These are phyloP conservation scores for Albophoma yamanashiensis DNA, from an alignment of 2,329 filamentous ascomycete genomes.

Conservation along the genomic window DNA sequence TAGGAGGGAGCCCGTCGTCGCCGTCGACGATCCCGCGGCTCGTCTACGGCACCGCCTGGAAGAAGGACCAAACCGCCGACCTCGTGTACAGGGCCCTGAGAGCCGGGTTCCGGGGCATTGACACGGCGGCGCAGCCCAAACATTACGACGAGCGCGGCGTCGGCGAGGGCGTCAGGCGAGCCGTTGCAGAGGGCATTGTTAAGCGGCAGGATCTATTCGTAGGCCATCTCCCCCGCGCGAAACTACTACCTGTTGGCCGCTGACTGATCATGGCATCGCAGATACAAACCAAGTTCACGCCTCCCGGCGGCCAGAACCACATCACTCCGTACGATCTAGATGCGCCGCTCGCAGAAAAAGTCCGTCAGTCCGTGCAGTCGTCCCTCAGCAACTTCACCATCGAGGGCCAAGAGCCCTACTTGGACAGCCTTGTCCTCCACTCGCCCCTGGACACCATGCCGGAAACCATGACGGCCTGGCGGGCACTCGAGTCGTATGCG, in stretches of 20 bases:
- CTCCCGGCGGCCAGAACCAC: conserved; percentile 49
- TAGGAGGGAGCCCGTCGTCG: conserved; percentile 16
- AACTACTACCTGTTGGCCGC: background rate
- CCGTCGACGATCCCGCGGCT: conserved; percentile 37
- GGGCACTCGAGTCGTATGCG: conserved; percentile 53
- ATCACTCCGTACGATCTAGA: conserved; percentile 50
- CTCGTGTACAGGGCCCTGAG: conserved; percentile 59
- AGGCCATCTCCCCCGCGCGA: conserved; percentile 12
- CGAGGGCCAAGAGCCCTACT: conserved; percentile 28
- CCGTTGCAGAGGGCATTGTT: conserved; percentile 48
- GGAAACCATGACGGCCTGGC: conserved; percentile 55
- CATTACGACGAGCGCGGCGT: conserved; percentile 69
- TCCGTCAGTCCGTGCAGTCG: conserved; percentile 54
- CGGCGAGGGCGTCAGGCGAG: conserved; percentile 53
- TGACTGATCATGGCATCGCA: conserved; percentile 14
- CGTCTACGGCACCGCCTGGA: conserved; percentile 82
- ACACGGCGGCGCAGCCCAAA: conserved; percentile 68
- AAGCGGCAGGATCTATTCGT: conserved; percentile 51
- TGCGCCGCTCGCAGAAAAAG: conserved; percentile 50
- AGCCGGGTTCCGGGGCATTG: conserved; percentile 61
- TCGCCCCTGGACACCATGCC: conserved; percentile 33
- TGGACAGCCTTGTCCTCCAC: conserved; percentile 71
- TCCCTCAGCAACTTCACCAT: conserved; percentile 55
- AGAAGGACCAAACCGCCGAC: conserved; percentile 54
- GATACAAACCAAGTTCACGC: conserved; percentile 79